Base-by-base conservation (phyloP, 106 monocot species). In the Acanthochlamys bracteata region DNA sequence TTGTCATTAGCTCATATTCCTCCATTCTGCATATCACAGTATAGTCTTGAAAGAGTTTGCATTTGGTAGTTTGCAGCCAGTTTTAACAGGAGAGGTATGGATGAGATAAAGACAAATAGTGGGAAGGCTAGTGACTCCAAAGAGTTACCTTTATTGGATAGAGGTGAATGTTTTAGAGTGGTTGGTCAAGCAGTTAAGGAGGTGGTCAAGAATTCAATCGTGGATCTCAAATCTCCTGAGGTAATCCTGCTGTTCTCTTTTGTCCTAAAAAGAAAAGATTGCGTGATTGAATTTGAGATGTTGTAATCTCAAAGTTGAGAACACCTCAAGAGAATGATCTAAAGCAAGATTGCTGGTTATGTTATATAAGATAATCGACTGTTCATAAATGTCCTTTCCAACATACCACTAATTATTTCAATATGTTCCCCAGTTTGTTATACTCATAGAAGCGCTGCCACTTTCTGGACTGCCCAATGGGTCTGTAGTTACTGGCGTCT, bases 181-280 rank as follows among this genome's bases (percentile, higher is more conserved):
- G 98, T 89, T 8, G 91, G 85, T 47, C 72, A 66, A 64, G 88
- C 85, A 46, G 80, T 98, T 59, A 92, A 79, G 69, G 73, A 78
- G 24, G 60, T 92, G 54, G 80, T 80, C n/a, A 65, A 69, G 53
- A 85, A 98, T 42, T 76, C 85, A 24, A 41, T 73, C 14, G 98
- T 98, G 16, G 85, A 98, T 86, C 98, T 98, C 33, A 88, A 81
- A 58, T 79, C 80, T 59, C 98, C 98, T 17, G 78, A 98, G 92
- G 98, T 98, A 80, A 59, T 55, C 56, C 55, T 69, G 14, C 10
- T 54, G 11, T 24, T 66, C 17, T 40, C 17, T 39, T 64, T 14
- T 43, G 7, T 43, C 43, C 43, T 43, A 8, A 8, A 13, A 43
- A 8, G 43, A 7, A 13, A 43, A 43, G 43, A 43, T 43, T 8